Percentiles rank a stretch among this genome's conserved stretches.
These are phyloP conservation scores for Obba rivulosa DNA, from an alignment of 768 basidiomycete genomes.

Conservation along the genomic window DNA sequence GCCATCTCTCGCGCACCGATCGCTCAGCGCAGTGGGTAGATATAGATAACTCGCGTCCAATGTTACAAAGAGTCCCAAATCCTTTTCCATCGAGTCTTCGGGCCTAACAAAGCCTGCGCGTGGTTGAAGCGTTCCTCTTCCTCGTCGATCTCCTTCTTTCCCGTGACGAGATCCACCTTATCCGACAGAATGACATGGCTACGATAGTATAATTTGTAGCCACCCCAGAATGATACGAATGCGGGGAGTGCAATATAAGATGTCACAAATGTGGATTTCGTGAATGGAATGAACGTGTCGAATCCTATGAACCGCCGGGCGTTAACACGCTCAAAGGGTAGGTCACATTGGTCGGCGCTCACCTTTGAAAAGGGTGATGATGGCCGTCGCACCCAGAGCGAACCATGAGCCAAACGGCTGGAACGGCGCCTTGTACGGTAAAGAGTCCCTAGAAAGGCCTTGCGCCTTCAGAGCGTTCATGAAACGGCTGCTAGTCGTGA, in stretches of 20 bases:
- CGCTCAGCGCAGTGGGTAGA: too few relatives aligned
- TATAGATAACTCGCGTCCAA: not conserved
- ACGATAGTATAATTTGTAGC: slow-evolving; percentile 31
- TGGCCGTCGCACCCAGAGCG: slow-evolving; percentile 44
- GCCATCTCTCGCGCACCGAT: not conserved
- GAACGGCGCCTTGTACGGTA: slow-evolving; percentile 56
- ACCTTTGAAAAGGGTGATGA: slow-evolving; percentile 58
- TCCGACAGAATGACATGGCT: slow-evolving; percentile 33
- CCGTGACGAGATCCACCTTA: slow-evolving; percentile 57
- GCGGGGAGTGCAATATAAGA: slow-evolving; percentile 33
- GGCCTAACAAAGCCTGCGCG: slow-evolving; percentile 30
- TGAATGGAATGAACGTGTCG: slow-evolving; percentile 41
- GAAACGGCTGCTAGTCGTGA: slow-evolving; percentile 33
- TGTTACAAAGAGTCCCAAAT: slow-evolving; percentile 22
- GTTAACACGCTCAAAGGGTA: slow-evolving; percentile 12
- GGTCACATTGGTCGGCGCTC: slow-evolving; percentile 1
- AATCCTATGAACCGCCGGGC: slow-evolving; percentile 27
- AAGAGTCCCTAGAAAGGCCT: slow-evolving; percentile 35
- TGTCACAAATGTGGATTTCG: slow-evolving; percentile 55
- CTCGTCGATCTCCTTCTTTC: slow-evolving; percentile 55
- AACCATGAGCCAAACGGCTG: slow-evolving; percentile 59
- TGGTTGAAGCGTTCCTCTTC: slow-evolving; percentile 51
- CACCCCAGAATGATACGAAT: slow-evolving; percentile 31
- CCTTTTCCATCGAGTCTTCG: slow-evolving; percentile 18
- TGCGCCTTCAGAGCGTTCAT: slow-evolving; percentile 41